These are phyloP conservation scores for Lichina pygmaea DNA, from an alignment of 495 filamentous ascomycete genomes.

Conservation along the genomic window DNA sequence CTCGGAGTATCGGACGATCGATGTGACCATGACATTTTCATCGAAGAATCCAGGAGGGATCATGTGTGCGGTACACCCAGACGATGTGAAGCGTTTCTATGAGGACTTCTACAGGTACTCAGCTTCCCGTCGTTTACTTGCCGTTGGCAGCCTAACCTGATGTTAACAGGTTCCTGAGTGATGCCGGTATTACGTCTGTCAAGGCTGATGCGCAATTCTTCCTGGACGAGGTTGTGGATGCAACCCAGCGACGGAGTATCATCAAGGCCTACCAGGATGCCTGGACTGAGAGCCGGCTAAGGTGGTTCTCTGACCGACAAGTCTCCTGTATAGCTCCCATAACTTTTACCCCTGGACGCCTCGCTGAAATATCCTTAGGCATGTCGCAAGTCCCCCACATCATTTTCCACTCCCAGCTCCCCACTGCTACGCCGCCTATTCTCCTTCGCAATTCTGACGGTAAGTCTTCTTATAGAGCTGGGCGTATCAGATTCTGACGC, in stretches of 20 bases:
- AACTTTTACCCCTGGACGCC: background rate
- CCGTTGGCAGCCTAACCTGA: background rate
- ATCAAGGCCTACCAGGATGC: constrained; percentile 58
- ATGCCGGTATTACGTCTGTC: constrained; percentile 47
- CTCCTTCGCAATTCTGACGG: constrained; percentile 69
- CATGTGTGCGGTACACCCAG: constrained; percentile 46
- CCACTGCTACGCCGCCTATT: constrained; percentile 36
- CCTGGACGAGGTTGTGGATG: constrained; percentile 44
- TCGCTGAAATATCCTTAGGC: constrained; percentile 6
- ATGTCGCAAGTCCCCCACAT: constrained; percentile 72
- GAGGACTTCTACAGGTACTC: constrained; percentile 52
- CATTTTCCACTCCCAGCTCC: constrained; percentile 60
- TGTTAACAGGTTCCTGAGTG: constrained; percentile 27
- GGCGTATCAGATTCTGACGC: background rate
- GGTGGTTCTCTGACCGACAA: constrained; percentile 45
- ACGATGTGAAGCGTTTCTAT: constrained; percentile 53
- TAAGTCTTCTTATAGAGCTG: constrained; percentile 4
- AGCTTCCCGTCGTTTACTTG: background rate
- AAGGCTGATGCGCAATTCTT: constrained; percentile 84
- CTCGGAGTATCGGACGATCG: constrained; percentile 47
- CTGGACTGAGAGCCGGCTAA: constrained; percentile 52
- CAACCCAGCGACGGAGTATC: constrained; percentile 36
- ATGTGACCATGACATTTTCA: constrained; percentile 24
- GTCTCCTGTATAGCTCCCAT: constrained; percentile 34
- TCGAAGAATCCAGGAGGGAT: constrained; percentile 25